phyloP scores from a whole-genome alignment of 2,329 filamentous ascomycete species.

The Didymella glomerata region DNA sequence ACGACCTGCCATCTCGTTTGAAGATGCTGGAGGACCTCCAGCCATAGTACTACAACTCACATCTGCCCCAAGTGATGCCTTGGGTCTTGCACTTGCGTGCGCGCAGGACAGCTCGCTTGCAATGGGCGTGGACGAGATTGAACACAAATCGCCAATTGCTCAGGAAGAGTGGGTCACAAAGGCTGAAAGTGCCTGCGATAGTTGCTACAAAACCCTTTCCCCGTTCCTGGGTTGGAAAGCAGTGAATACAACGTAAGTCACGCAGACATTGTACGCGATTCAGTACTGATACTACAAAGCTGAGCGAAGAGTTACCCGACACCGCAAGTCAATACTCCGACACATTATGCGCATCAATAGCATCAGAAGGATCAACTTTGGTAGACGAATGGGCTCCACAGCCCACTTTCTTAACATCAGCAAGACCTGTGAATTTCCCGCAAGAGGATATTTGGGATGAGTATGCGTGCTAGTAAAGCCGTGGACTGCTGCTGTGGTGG shows the following conservation, averaged over 20 bases:
- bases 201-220: background rate
- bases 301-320: background rate
- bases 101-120: background rate
- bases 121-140: background rate
- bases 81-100: background rate
- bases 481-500: background rate
- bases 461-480: background rate
- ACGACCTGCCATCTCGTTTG: background rate
- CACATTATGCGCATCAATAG: background rate
- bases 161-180: background rate
- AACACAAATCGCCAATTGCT: background rate
- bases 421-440: background rate
- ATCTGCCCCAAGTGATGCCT: background rate
- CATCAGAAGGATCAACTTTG: background rate
- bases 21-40: background rate
- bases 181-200: background rate
- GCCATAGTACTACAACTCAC: background rate
- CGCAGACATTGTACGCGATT: background rate
- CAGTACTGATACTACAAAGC: background rate
- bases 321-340: background rate
- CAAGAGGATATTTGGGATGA: background rate
- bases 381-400: background rate
- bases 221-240: background rate
- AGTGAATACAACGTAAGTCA: background rate
- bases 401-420: background rate